phyloP scores from a whole-genome alignment of 148 eudicot species.

The Diospyros kaki region DNA sequence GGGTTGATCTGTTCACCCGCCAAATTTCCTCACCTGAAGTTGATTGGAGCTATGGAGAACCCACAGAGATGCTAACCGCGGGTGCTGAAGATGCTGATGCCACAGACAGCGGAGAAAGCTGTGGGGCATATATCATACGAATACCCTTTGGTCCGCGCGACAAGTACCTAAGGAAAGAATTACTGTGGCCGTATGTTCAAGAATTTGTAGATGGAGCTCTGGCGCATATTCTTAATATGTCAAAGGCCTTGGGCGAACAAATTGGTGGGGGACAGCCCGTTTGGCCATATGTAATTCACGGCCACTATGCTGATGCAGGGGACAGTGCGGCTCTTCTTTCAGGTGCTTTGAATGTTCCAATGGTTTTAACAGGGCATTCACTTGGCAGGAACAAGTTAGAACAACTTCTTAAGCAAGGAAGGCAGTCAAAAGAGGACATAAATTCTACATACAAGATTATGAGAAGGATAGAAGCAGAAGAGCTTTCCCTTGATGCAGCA shows the following conservation, averaged over 20 bases:
- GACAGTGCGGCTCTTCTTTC: slow-evolving; percentile 83
- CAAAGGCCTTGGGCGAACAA: slow-evolving; percentile 65
- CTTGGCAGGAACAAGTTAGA: slow-evolving; percentile 78
- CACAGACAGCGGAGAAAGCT: slow-evolving; percentile 61
- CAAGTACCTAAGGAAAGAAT: slow-evolving; percentile 54
- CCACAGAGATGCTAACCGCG: slow-evolving; percentile 61
- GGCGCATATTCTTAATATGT: slow-evolving; percentile 72
- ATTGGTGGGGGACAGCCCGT: slow-evolving; percentile 61
- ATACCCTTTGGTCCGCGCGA: slow-evolving; percentile 78
- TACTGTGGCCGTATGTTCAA: slow-evolving; percentile 65
- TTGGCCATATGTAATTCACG: slow-evolving; percentile 82
- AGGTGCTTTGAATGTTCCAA: slow-evolving; percentile 77
- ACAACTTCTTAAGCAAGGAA: slow-evolving; percentile 70
- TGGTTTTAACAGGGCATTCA: slow-evolving; percentile 77
- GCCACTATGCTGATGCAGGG: slow-evolving; percentile 85
- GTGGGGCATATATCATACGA: slow-evolving; percentile 66
- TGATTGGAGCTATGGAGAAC: slow-evolving; percentile 80
- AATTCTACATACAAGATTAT: slow-evolving; percentile 69
- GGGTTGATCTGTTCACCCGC: slow-evolving; percentile 78
- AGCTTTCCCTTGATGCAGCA: slow-evolving; percentile 73
- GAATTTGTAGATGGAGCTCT: slow-evolving; percentile 80
- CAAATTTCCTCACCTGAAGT: slow-evolving; percentile 66
- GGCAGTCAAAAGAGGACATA: slow-evolving; percentile 79
- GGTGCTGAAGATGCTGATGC: slow-evolving; percentile 45
- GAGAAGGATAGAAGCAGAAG: slow-evolving; percentile 84